Conservation (phyloP, 2,329 filamentous ascomycete genomes). For the Colletotrichum eremochloae region DNA sequence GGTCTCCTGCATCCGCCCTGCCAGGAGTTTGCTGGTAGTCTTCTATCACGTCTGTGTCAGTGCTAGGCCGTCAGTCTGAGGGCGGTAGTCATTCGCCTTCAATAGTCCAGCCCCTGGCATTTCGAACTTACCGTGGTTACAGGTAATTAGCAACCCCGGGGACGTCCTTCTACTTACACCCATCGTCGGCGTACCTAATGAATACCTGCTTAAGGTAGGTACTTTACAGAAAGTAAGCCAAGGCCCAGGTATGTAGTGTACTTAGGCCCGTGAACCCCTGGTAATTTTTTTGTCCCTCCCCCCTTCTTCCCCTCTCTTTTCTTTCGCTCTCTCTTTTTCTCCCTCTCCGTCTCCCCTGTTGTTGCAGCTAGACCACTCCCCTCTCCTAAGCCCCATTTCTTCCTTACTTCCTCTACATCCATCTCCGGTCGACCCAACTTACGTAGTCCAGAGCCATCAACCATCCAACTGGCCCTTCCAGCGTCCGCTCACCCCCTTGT, state of each 20-base stretch:
- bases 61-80: not conserved
- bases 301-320: not conserved
- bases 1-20: not conserved
- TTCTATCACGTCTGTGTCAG: not conserved
- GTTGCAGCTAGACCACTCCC: not conserved
- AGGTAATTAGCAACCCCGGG: not conserved
- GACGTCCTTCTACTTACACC: not conserved
- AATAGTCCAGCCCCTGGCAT: not conserved
- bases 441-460: not conserved
- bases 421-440: slow-evolving; percentile 33
- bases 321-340: not conserved
- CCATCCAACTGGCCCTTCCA: slow-evolving; percentile 32
- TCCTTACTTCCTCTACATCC: not conserved
- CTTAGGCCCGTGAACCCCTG: slow-evolving; percentile 16
- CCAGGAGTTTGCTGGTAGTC: not conserved
- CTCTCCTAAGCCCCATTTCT: slow-evolving; percentile 1
- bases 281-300: not conserved
- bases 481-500: slow-evolving; percentile 21
- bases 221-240: too few species aligned
- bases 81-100: not conserved
- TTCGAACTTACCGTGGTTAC: not conserved
- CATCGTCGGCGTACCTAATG: not conserved
- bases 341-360: not conserved
- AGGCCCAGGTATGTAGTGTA: not conserved
- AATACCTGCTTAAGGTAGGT: too few species aligned